Evolutionary conservation across 2,329 filamentous ascomycete species (phyloP).

Genomic region (Diaporthe caulivora): DNA sequence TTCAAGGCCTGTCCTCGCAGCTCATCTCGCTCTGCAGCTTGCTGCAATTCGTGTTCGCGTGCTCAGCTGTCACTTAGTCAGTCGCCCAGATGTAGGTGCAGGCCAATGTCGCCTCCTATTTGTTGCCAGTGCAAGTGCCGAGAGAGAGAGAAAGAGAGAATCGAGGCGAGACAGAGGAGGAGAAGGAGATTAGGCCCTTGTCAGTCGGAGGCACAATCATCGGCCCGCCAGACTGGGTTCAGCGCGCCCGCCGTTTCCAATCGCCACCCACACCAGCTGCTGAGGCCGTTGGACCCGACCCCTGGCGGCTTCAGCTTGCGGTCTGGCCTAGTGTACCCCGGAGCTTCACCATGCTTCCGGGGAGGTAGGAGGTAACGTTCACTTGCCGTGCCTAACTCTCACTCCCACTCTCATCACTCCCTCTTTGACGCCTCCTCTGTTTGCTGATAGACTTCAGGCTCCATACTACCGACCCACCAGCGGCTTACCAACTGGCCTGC

Average conservation of each 20-base stretch:
- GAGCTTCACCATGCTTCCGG: not conserved
- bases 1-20: not conserved
- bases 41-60: not conserved
- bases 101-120: not conserved
- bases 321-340: not conserved
- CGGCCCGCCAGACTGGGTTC: constrained; percentile 31
- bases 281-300: not conserved
- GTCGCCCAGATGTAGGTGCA: not conserved
- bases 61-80: not conserved
- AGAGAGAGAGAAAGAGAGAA: not conserved
- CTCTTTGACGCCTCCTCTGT: not conserved
- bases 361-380: constrained; percentile 16
- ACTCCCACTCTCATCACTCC: not conserved
- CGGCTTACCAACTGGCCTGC: not conserved
- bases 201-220: constrained; percentile 10
- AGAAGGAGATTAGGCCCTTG: not conserved
- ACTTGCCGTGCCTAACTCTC: not conserved
- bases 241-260: not conserved
- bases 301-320: constrained; percentile 2
- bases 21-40: not conserved
- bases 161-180: not conserved
- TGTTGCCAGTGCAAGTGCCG: not conserved
- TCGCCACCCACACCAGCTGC: not conserved
- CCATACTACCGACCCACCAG: not conserved
- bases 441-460: not conserved